Base-by-base conservation (phyloP, 805 yeast genomes). In the Candida boidinii region DNA sequence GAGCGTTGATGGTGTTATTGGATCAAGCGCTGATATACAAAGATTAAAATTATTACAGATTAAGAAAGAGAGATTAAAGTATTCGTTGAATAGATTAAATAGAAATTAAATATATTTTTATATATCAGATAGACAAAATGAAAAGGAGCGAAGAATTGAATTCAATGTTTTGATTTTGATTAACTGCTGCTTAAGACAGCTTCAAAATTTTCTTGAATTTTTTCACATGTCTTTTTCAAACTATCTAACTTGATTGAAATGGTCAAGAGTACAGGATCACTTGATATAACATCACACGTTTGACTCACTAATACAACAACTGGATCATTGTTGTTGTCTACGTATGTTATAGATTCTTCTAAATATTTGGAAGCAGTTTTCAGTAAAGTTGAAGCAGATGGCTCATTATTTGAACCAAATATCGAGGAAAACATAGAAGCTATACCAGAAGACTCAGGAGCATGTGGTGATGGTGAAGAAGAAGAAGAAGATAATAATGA, bases 261-360 rank as follows among this genome's bases (percentile, higher is more conserved):
- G 31, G 80, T 71, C 24, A 79, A 60, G 33, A 81, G 51, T 7
- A 73, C 64, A 3, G 88, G 88, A 45, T 81, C 90, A 17, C 81
- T 76, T 4, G 79, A 69, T 18, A 74, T 66, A 4, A 77, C 75
- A 37, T 73, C 75, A 16, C 76, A 56, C 36, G 73, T 75, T 38
- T 71, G 78, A 39, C 60, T 56, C 17, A 79, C 75, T 46, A 74
- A 73, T 17, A 79, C 87, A 28, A 79, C 85, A 42, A 37, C 35
- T 6, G 61, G 52, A 2, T 43, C 29, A 10, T 48, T 46, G 7
- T 42, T 38, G 31, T 58, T 62, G 26, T 62, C 59, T 37, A 70
- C 58, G 49, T 69, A 79, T 0, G 87, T 79, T 12, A 77, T 56
- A 35, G 83, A 73, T 39, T 79, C 67, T 13, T 79, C 76, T 31